Evolutionary conservation across 2,329 filamentous ascomycete genomes (phyloP), one percentile per base, ranked within the genome.

Genomic region (Aspergillus sp.): DNA sequence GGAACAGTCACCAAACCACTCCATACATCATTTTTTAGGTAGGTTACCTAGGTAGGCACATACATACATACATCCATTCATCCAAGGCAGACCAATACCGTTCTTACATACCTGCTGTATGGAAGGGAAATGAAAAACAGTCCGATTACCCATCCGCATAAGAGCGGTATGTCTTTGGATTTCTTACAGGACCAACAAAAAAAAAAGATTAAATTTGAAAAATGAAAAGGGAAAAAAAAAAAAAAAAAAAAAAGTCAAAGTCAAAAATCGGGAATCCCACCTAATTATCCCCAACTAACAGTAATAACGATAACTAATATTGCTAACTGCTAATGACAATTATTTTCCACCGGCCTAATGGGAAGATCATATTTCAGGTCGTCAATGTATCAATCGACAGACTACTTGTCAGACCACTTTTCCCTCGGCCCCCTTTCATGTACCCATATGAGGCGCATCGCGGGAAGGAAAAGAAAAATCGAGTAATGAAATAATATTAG

Each of bases 301-400:
- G 50, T 47, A 47, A 46, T 49, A 54, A 49, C 22, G 18, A 45
- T 53, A 18, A 49, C 12, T 45, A 16, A 32, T 26, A 53, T 36
- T 39, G 31, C 29, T 39, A 42, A 47, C 18, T 45, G 24, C 22
- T 26, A 53, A 46, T 39, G 31, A 55, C 29, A 53, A 53, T 62
- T 29, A 39, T 51, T 24, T 29, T 12, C 18, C 31, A 52, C 46
- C 36, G 57, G 36, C 55, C 51, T 45, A 58, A 56, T 56, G 47
- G 52, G 55, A 57, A 58, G 55, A 62, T 62, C 62, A 52, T 50
- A 60, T 60, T 42, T 60, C 55, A 56, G 54, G 60, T 60, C 54
- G 52, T 53, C 51, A 58, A 55, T 62, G 57, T 50, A 58, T 60
- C 53, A 55, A 53, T 63, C 53, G 36, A 55, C 32, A 49, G 6